Conservation (phyloP, 1,284 basidiomycete genomes). For the Fistulina hepatica region DNA sequence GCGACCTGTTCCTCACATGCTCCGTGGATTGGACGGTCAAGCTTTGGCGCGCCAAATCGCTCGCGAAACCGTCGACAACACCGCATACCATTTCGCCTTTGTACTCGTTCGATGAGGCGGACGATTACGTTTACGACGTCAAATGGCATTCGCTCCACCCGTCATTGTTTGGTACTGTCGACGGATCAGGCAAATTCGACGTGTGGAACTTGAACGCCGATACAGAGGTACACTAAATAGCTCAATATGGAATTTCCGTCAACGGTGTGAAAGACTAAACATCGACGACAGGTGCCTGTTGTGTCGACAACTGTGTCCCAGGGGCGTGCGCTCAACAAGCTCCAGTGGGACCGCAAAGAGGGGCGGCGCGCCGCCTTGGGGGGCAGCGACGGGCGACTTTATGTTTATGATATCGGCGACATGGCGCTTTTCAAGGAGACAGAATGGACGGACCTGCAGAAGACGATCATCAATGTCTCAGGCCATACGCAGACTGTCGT, state of each 20-base stretch:
- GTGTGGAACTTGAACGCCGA: slow-evolving; percentile 94
- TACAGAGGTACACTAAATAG: slow-evolving; percentile 63
- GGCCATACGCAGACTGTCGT: no score
- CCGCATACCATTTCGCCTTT: slow-evolving; percentile 56
- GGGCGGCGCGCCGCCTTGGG: slow-evolving; percentile 80
- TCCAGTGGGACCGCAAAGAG: slow-evolving; percentile 87
- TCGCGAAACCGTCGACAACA: slow-evolving; percentile 52
- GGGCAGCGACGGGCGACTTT: slow-evolving; percentile 84
- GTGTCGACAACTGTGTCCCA: slow-evolving; percentile 65
- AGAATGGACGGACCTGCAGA: slow-evolving; percentile 86
- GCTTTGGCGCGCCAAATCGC: slow-evolving; percentile 75
- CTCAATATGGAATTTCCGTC: slow-evolving; percentile 2
- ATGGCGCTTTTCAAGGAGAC: slow-evolving; percentile 73
- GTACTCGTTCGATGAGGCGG: slow-evolving; percentile 91
- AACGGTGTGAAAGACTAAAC: slow-evolving; percentile 8
- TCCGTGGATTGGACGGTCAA: slow-evolving; percentile 96
- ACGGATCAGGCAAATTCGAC: slow-evolving; percentile 92
- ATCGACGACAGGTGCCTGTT: slow-evolving; percentile 53
- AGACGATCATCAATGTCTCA: no score
- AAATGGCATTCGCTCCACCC: slow-evolving; percentile 96
- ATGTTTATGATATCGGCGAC: slow-evolving; percentile 93
- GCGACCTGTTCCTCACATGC: slow-evolving; percentile 85
- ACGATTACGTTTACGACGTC: slow-evolving; percentile 98
- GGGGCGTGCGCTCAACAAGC: slow-evolving; percentile 84
- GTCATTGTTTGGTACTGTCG: slow-evolving; percentile 86